Evolutionary conservation across 2,329 filamentous ascomycete genomes (phyloP), one percentile per base, ranked within the genome.

Genomic region (Cladosporium sp.): DNA sequence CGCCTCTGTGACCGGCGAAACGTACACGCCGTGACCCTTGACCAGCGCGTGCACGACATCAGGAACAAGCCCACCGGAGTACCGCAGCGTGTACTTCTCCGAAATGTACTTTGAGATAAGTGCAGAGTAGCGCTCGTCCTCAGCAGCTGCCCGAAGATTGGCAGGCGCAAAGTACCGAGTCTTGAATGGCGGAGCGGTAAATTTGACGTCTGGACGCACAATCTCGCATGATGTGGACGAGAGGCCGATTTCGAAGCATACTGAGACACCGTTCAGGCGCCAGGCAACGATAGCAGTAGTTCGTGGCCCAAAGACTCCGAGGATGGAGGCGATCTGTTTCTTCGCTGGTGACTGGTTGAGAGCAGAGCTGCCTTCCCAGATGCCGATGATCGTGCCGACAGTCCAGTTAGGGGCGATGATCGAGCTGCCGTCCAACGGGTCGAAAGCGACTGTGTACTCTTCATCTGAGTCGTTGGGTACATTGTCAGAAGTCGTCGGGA

Each of bases 401-500:
- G 74, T 74, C 76, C 76, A 77, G 65, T 77, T 77, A 14, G 76
- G 73, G 2, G 73, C 73, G 58, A 77, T 77, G 66, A 89, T 89
- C 56, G 85, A 88, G 74, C 84, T 86, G 13, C 87, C 87, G 69
- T 89, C 87, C 0, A 89, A 81, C 0, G 87, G 87, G 69, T 89
- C 87, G 69, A 89, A 89, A 0, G 85, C 86, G 10, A 88, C 75
- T 0, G 86, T 83, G 75, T 89, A 89, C 30, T 76, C 71, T 69
- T 87, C 83, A 5, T 70, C 62, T 0, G 68, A 43, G 46, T 70
- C 59, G 64, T 72, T 67, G 43, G 67, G 48, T 61, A 77, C 68
- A 74, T 88, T 86, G 0, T 85, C 72, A 6, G 49, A 30, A 53
- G 28, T 21, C 4, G 49, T 56, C 5, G 60, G 32, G 32, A 63